Conservation (phyloP, 2,329 filamentous ascomycete species). For the Diaporthe destruens region DNA sequence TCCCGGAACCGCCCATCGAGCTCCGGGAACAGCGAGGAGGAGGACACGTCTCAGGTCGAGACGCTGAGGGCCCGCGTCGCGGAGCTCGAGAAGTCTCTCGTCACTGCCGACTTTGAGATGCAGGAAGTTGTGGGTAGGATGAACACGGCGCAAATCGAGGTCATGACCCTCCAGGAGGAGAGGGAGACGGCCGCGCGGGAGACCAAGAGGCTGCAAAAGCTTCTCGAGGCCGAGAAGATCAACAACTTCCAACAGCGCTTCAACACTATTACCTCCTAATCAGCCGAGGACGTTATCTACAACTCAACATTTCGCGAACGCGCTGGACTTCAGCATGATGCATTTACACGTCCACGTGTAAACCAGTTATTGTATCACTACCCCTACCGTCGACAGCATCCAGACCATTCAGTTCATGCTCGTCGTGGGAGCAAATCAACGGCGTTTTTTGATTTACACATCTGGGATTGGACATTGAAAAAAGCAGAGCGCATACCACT, state of each 20-base stretch:
- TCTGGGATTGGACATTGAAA: slow-evolving; percentile 35
- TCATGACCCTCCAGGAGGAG: slow-evolving; percentile 81
- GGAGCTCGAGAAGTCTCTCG: slow-evolving; percentile 86
- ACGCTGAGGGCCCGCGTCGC: slow-evolving; percentile 81
- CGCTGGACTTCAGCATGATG: slow-evolving; percentile 36
- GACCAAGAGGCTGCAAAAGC: slow-evolving; percentile 76
- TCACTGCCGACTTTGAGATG: slow-evolving; percentile 84
- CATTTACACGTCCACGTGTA: slow-evolving; percentile 37
- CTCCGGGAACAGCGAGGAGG: slow-evolving; percentile 78
- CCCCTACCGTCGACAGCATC: slow-evolving; percentile 18
- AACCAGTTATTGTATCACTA: slow-evolving; percentile 26
- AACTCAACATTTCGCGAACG: background rate
- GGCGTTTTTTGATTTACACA: slow-evolving; percentile 37
- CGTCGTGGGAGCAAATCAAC: slow-evolving; percentile 18
- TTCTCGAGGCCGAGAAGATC: slow-evolving; percentile 75
- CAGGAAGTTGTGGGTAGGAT: slow-evolving; percentile 85
- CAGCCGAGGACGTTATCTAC: background rate
- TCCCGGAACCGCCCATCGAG: slow-evolving; percentile 51
- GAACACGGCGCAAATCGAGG: slow-evolving; percentile 86
- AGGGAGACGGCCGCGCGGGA: slow-evolving; percentile 80
- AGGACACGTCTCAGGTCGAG: slow-evolving; percentile 80
- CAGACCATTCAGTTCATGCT: background rate
- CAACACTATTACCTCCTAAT: slow-evolving; percentile 47
- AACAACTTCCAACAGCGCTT: slow-evolving; percentile 61
- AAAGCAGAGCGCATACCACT: slow-evolving; percentile 32